A percentile compares a stretch with the other conserved stretches of the same genome.
These are phyloP conservation scores for Juglanconis sp. DNA, from an alignment of 2,329 filamentous ascomycete species.

Conservation along the genomic window DNA sequence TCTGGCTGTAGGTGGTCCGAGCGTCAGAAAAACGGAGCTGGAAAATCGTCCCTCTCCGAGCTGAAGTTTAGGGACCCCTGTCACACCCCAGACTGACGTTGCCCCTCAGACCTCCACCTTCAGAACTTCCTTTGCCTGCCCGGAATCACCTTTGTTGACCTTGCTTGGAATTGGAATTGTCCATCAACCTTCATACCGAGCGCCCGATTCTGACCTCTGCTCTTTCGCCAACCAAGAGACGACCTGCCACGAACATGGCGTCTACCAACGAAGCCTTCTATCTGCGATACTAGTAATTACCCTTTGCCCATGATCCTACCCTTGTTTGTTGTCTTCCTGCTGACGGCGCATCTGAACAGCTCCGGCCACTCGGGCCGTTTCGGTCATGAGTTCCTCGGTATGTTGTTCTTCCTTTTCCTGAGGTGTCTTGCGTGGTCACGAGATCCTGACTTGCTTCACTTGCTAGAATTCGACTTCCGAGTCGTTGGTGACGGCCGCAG, in stretches of 20 bases:
- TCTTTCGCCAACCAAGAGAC: not conserved
- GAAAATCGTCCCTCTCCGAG: slow-evolving; percentile 12
- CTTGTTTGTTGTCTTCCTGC: not conserved
- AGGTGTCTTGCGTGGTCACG: not conserved
- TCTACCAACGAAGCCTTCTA: slow-evolving; percentile 82
- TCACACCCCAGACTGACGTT: too few species aligned
- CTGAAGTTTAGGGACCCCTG: not conserved
- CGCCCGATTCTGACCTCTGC: not conserved
- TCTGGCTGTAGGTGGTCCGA: not conserved
- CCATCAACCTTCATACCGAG: too few species aligned
- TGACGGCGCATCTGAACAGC: slow-evolving; percentile 45
- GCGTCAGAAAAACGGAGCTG: slow-evolving; percentile 9
- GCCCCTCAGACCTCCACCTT: too few species aligned
- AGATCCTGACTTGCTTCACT: slow-evolving; percentile 23
- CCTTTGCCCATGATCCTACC: not conserved
- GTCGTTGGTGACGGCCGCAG: slow-evolving; percentile 89
- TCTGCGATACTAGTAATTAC: slow-evolving; percentile 88
- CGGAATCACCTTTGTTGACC: too few species aligned
- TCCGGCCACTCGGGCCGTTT: slow-evolving; percentile 97
- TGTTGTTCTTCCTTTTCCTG: slow-evolving; percentile 21
- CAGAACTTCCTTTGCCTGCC: too few species aligned
- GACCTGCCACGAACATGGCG: slow-evolving; percentile 49
- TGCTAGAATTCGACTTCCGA: slow-evolving; percentile 88
- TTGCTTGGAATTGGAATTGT: too few species aligned
- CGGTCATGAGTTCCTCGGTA: slow-evolving; percentile 96